A percentile compares a stretch with the other conserved stretches of the same genome.
Conservation (phyloP, 2,329 filamentous ascomycete species). For the Neonectria faginata region DNA sequence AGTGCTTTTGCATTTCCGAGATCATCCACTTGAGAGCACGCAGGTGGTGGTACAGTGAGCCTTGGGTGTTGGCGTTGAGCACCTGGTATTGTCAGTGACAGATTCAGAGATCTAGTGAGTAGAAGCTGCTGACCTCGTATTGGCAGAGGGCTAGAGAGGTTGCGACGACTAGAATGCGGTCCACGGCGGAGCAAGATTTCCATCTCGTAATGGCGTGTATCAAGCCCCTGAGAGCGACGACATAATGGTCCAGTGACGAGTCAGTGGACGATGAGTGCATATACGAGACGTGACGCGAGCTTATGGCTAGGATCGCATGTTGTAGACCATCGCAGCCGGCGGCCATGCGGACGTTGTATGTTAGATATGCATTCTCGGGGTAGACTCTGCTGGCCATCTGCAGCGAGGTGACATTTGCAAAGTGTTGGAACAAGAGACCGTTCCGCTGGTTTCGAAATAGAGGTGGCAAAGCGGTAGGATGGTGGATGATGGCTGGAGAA, state of each 20-base stretch:
- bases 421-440: constrained; percentile 19
- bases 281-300: constrained; percentile 21
- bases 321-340: constrained; percentile 15
- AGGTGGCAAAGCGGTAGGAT: constrained; percentile 14
- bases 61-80: constrained; percentile 22
- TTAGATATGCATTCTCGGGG: constrained; percentile 22
- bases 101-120: too few species aligned
- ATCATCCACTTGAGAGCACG: constrained; percentile 24
- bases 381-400: constrained; percentile 20
- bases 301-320: constrained; percentile 22
- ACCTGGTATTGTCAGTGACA: constrained; percentile 2
- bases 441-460: constrained; percentile 22
- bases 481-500: constrained; percentile 13
- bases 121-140: constrained; percentile 11
- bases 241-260: constrained; percentile 22
- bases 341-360: constrained; percentile 18
- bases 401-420: constrained; percentile 19
- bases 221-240: constrained; percentile 13
- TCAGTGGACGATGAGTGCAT: constrained; percentile 7
- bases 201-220: constrained; percentile 24
- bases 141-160: constrained; percentile 22
- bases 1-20: constrained; percentile 22
- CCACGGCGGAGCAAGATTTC: constrained; percentile 20
- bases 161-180: constrained; percentile 18
- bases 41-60: constrained; percentile 20